Evolutionary conservation across 306 rosid genomes (phyloP), one percentile per base, ranked within the genome.

Genomic region (Hippophae gyantsensis): DNA sequence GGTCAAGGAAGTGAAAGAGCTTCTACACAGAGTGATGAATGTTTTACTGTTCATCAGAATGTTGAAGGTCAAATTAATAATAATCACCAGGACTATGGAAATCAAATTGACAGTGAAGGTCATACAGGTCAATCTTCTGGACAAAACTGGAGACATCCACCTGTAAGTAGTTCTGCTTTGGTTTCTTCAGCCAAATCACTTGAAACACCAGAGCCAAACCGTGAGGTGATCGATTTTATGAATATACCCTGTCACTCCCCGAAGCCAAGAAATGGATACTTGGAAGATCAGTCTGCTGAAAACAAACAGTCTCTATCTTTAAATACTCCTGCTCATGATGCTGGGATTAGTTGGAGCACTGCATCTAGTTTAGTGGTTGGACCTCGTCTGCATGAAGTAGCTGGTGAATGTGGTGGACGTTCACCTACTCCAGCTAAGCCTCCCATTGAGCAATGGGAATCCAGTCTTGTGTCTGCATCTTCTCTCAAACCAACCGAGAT

Each of bases 401-500:
- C 72, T 43, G 74, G 53, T 72, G 82, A 69, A 12, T 78, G 84
- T 82, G 72, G 65, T 48, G 75, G 77, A 44, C 66, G 60, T 67
- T 71, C 81, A 10, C 51, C 79, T 40, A 69, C 71, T 45, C 75
- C 82, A 4, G 56, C 81, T 54, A 74, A 82, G 67, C 72, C 71
- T 66, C 42, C 80, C n/a, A 62, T 74, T n/a, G 79, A 74, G 79
- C 81, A 84, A 61, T 76, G 79, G 87, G 81, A 76, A 59, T 69
- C 87, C 65, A 76, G 75, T 68, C 71, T 84, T 56, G 73, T 72
- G 60, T 47, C 86, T 52, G 80, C 70, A 54, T 74, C 89, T 62
- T 73, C 83, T 57, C 56, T 73, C 51, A 80, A 75, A 69, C 77
- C 79, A 23, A 38, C 72, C 18, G 81, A 74, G 65, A 53, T 67